Evolutionary conservation across 768 basidiomycete genomes (phyloP), one percentile per base, ranked within the genome.

Genomic region (Suillus spraguei): DNA sequence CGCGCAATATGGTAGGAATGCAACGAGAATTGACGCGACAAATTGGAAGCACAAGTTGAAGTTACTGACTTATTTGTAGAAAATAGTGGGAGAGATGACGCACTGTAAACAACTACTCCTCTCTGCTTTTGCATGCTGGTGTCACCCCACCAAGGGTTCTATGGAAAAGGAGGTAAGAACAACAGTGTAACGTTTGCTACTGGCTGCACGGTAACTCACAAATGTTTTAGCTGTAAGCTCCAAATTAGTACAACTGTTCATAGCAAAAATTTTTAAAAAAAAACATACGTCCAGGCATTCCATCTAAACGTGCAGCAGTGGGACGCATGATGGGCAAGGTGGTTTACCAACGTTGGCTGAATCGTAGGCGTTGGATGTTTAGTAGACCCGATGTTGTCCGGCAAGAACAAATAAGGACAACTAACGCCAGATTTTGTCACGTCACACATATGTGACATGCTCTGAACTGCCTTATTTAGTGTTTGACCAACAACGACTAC

Each of bases 71-170:
- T 39, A 13, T 16, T 32, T 41, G 22, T 39, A 60, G 22, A 61
- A 41, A 17, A 61, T 41, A 49, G 50, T 13, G 41, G 53, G 32
- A 52, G 42, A 56, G 50, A 46, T 10, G 20, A 86, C 93, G 79
- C 71, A 97, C 95, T 83, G 83, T 97, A 97, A 71, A 82, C 78
- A 59, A 85, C 80, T 63, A 96, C 82, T 60, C 95, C 94, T 78
- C 84, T 93, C 71, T 89, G 88, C 74, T 86, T 88, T 69, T 82
- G 82, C 50, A 83, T 79, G 64, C 85, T 84, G 68, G 82, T 80
- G 78, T 91, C 88, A 79, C 94, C 95, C 94, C 95, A 97, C 95
- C 95, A 97, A 59, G 88, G 81, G 77, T 83, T 90, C 93, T 96
- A 73, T 38, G 62, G 54, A 60, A 41, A 4, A 17, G 33, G 32